Conservation (phyloP, 2,329 filamentous ascomycete species). For the Fusarium penzigii region DNA sequence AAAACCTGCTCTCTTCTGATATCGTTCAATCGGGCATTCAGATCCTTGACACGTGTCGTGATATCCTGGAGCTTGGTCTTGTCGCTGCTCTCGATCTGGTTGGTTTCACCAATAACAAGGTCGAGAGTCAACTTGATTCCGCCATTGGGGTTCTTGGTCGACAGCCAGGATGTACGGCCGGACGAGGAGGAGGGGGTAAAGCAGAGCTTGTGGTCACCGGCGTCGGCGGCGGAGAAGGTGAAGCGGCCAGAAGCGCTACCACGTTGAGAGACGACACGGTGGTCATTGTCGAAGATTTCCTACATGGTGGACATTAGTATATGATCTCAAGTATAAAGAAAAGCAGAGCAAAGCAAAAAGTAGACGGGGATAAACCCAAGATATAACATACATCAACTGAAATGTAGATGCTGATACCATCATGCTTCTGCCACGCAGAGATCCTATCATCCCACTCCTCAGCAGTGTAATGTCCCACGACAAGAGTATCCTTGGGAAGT, state of each 20-base stretch:
- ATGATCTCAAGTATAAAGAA: not conserved
- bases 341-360: not conserved
- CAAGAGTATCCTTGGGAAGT: conserved; percentile 93
- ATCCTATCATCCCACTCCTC: conserved; percentile 77
- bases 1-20: conserved; percentile 95
- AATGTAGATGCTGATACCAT: conserved; percentile 80
- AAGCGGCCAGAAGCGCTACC: conserved; percentile 78
- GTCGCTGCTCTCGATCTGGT: conserved; percentile 88
- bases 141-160: conserved; percentile 63
- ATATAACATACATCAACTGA: conserved; percentile 71
- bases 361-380: not conserved
- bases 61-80: conserved; percentile 93
- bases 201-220: conserved; percentile 95
- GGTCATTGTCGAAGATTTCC: conserved; percentile 96
- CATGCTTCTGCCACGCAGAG: conserved; percentile 70
- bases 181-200: conserved; percentile 81
- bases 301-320: conserved; percentile 33
- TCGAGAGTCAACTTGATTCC: conserved; percentile 85
- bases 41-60: conserved; percentile 81
- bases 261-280: conserved; percentile 89
- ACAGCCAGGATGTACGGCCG: conserved; percentile 71
- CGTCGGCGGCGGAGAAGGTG: conserved; percentile 92
- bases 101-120: conserved; percentile 91
- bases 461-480: conserved; percentile 88
- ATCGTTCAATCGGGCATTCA: conserved; percentile 85